These are phyloP conservation scores for Plasmodium malariae DNA, from an alignment of 169 alveolate genomes.

Conservation along the genomic window DNA sequence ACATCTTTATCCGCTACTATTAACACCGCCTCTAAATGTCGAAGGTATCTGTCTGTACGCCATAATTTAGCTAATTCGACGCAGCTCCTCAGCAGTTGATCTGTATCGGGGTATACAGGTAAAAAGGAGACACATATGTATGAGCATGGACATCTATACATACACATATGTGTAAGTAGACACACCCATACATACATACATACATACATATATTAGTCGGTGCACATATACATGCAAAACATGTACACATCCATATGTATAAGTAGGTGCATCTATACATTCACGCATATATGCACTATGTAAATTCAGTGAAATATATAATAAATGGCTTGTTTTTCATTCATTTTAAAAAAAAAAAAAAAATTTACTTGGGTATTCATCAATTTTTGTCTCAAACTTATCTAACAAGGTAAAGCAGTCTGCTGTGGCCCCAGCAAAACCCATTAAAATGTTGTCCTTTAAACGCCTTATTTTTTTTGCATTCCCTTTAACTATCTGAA, in stretches of 20 bases:
- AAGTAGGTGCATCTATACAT: neutral
- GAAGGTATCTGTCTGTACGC: conserved; percentile 86
- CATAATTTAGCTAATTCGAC: conserved; percentile 89
- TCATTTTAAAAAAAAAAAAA: neutral
- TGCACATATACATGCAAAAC: neutral
- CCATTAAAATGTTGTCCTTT: conserved; percentile 80
- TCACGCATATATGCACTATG: neutral
- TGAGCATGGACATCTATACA: neutral
- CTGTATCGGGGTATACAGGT: conserved; percentile 30
- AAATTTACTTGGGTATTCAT: conserved; percentile 85
- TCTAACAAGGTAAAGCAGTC: conserved; percentile 88
- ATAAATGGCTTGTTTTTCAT: neutral
- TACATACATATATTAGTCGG: neutral
- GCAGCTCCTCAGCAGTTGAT: conserved; percentile 88
- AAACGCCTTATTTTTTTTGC: conserved; percentile 82
- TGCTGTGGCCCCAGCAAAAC: conserved; percentile 91
- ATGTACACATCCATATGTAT: neutral
- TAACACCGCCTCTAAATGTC: conserved; percentile 88
- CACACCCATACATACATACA: neutral
- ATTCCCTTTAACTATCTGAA: conserved; percentile 83
- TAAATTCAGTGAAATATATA: neutral
- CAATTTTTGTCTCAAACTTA: conserved; percentile 86
- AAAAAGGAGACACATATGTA: conserved; percentile 2
- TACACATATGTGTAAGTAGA: neutral
- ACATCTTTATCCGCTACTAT: conserved; percentile 86